Evolutionary conservation across 108 stramenopile genomes (phyloP).

Genomic region (Licmophora abbreviata): DNA sequence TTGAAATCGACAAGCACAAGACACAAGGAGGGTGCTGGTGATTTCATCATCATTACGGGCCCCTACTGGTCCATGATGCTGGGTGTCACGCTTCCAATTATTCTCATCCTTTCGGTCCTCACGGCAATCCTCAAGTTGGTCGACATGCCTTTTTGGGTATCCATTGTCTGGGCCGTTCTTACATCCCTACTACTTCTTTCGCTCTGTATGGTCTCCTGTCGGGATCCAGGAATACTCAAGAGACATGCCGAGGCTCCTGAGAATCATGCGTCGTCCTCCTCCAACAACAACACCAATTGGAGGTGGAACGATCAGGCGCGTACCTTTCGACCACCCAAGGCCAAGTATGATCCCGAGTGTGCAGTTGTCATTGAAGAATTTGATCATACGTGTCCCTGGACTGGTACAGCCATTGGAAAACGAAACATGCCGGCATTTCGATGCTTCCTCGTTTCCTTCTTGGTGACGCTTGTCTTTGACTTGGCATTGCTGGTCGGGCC

Average conservation of each 20-base stretch:
- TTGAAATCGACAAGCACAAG: constrained; percentile 1
- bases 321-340: constrained; percentile 65
- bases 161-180: constrained; percentile 19
- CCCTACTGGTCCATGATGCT: constrained; percentile 43
- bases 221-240: constrained; percentile 49
- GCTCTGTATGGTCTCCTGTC: constrained; percentile 29
- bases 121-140: constrained; percentile 11
- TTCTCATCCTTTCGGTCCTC: constrained; percentile 22
- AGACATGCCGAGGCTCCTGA: constrained; percentile 21
- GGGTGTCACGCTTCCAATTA: constrained; percentile 21
- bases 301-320: constrained; percentile 82
- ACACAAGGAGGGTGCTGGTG: not conserved
- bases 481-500: too few species aligned
- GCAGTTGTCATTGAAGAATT: constrained; percentile 80
- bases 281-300: constrained; percentile 24
- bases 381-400: constrained; percentile 82
- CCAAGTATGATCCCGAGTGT: constrained; percentile 77
- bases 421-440: constrained; percentile 79
- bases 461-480: constrained; percentile 49
- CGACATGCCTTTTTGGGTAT: constrained; percentile 18
- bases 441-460: constrained; percentile 36
- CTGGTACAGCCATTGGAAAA: constrained; percentile 79
- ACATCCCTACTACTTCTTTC: constrained; percentile 23
- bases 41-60: constrained; percentile 27
- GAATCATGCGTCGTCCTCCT: too few species aligned